A percentile compares a stretch with the other conserved stretches of the same genome.
These are phyloP conservation scores for Pseudogymnoascus sp. DNA, from an alignment of 2,329 filamentous ascomycete species.

Conservation along the genomic window DNA sequence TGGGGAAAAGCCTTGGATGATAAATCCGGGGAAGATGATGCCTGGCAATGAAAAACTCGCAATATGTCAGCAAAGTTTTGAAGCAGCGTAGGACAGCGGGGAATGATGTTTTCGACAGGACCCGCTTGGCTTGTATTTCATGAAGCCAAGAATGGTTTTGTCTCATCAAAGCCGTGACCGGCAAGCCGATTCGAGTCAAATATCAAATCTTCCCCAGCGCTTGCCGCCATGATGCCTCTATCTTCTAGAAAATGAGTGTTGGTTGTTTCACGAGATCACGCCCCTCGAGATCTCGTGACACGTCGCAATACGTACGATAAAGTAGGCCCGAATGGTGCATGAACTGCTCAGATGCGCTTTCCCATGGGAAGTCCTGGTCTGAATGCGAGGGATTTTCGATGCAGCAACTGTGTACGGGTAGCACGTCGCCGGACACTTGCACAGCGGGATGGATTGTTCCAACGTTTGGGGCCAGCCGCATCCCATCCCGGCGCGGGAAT, in stretches of 20 bases:
- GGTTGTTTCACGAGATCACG: background rate
- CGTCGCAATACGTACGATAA: background rate
- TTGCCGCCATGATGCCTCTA: background rate
- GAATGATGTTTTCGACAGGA: background rate
- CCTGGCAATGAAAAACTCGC: background rate
- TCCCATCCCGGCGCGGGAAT: background rate
- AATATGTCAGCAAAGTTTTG: background rate
- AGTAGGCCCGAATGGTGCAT: background rate
- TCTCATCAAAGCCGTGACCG: background rate
- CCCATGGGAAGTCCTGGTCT: background rate
- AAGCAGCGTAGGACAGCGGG: background rate
- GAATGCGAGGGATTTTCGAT: conserved; percentile 1
- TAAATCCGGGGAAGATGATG: background rate
- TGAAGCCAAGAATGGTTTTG: background rate
- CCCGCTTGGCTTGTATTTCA: background rate
- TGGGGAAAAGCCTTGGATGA: background rate
- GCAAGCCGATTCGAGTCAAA: background rate
- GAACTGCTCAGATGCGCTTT: conserved; percentile 1
- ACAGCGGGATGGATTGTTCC: background rate
- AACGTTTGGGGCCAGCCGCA: background rate
- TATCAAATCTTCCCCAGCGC: background rate
- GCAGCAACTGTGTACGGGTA: background rate
- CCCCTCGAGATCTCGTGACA: conserved; percentile 1
- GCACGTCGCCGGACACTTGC: background rate
- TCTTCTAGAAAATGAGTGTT: conserved; percentile 1